These are phyloP conservation scores for Kernera saxatilis DNA, from an alignment of 345 rosid species.

Conservation along the genomic window DNA sequence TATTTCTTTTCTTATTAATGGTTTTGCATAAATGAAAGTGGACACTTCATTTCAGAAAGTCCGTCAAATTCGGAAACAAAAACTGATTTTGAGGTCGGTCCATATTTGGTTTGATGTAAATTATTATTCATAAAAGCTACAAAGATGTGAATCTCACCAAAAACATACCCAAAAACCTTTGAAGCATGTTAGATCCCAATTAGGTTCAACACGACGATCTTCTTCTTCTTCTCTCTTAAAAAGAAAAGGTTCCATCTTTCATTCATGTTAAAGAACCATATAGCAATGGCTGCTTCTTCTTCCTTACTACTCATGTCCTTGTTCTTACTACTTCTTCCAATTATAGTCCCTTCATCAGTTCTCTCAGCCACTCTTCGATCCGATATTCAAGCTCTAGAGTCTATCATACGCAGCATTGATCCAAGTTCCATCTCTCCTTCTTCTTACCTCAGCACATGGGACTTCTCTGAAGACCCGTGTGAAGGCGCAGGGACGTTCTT, in stretches of 20 bases:
- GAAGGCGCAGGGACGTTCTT: slow-evolving; percentile 38
- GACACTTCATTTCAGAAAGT: too few relatives aligned
- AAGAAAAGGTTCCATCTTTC: slow-evolving; percentile 1
- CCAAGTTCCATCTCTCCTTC: slow-evolving; percentile 39
- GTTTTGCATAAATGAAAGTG: too few relatives aligned
- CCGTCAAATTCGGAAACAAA: too few relatives aligned
- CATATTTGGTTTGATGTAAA: not conserved
- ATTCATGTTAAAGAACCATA: slow-evolving; percentile 13
- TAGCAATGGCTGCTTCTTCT: slow-evolving; percentile 29
- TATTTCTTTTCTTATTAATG: too few relatives aligned
- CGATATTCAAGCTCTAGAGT: slow-evolving; percentile 38
- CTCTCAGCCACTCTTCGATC: slow-evolving; percentile 34
- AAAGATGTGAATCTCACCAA: slow-evolving; percentile 27
- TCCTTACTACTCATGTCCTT: slow-evolving; percentile 3
- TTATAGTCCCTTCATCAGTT: slow-evolving; percentile 23
- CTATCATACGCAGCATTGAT: slow-evolving; percentile 37
- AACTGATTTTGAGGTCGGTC: not conserved
- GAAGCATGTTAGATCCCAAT: slow-evolving; percentile 17
- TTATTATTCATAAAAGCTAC: not conserved
- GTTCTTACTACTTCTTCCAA: slow-evolving; percentile 17
- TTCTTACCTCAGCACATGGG: slow-evolving; percentile 51
- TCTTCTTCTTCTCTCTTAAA: slow-evolving; percentile 19
- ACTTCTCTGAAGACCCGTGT: slow-evolving; percentile 53
- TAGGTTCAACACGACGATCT: slow-evolving; percentile 28
- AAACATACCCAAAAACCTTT: slow-evolving; percentile 6